Conservation (phyloP, 2,329 filamentous ascomycete genomes). For the Venturia oleaginea region DNA sequence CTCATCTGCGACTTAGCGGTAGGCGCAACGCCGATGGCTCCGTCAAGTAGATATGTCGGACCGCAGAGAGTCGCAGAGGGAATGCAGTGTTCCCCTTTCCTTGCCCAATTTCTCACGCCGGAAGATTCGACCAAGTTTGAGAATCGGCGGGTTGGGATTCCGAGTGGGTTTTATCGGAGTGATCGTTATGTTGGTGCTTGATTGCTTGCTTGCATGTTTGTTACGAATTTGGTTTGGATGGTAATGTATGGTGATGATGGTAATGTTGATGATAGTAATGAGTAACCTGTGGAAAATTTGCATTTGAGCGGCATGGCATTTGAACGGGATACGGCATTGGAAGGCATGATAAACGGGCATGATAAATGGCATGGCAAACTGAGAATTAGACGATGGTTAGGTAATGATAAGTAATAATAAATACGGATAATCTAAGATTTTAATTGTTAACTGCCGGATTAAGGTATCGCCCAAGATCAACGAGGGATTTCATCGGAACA, state of each 20-base stretch:
- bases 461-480: no score
- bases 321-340: no score
- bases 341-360: no score
- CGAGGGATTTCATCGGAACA: not conserved
- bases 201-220: not conserved
- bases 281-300: not conserved
- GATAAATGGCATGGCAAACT: no score
- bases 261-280: not conserved
- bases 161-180: constrained; percentile 4
- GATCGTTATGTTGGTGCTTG: constrained; percentile 7
- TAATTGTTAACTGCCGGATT: no score
- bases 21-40: not conserved
- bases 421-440: no score
- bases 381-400: no score
- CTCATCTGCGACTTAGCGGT: constrained; percentile 8
- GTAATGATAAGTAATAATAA: no score
- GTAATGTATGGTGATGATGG: not conserved
- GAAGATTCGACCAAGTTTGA: not conserved
- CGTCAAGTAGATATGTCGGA: not conserved
- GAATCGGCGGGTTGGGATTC: not conserved
- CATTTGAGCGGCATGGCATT: no score
- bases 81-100: constrained; percentile 8
- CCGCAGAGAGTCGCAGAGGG: not conserved
- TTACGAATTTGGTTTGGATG: not conserved
- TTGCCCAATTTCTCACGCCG: not conserved